Evolutionary conservation across 495 filamentous ascomycete genomes (phyloP).

Genomic region (Mytilinidion resinicola): DNA sequence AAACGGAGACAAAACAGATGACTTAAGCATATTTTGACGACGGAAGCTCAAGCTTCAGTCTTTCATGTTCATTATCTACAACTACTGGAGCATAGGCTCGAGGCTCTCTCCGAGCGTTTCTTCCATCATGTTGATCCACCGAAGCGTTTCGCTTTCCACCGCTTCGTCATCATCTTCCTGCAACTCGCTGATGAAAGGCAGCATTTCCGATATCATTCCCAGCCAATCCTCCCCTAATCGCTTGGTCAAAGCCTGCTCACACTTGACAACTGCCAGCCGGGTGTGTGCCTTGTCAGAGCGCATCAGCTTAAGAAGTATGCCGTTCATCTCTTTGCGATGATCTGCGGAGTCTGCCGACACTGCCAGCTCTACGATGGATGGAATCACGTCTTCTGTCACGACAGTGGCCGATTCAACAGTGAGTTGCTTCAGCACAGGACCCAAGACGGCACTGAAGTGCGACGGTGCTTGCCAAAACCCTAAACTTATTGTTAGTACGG

Average conservation of each 20-base stretch:
- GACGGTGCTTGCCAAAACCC: constrained; percentile 89
- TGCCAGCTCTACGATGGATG: constrained; percentile 69
- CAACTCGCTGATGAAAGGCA: constrained; percentile 87
- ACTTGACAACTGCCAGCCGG: constrained; percentile 70
- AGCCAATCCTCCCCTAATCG: constrained; percentile 89
- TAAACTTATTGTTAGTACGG: constrained; percentile 20
- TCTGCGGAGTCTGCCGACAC: constrained; percentile 66
- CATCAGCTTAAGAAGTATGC: constrained; percentile 64
- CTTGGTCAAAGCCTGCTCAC: constrained; percentile 69
- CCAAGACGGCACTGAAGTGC: constrained; percentile 66
- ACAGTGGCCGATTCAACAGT: constrained; percentile 41
- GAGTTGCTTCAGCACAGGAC: constrained; percentile 64
- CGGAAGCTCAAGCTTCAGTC: too few relatives aligned
- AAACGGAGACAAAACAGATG: too few relatives aligned
- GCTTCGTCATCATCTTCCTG: constrained; percentile 93
- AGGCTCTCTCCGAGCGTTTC: constrained; percentile 77
- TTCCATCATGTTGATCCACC: constrained; percentile 85
- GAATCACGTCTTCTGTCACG: constrained; percentile 38
- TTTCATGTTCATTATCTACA: too few relatives aligned
- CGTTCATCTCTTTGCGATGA: constrained; percentile 83
- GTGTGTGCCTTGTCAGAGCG: constrained; percentile 59
- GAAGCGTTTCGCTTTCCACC: constrained; percentile 79
- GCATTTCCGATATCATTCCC: constrained; percentile 80
- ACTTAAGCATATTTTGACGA: too few relatives aligned
- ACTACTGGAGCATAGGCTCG: constrained; percentile 40